A percentile compares a stretch with the other conserved stretches of the same genome.
Conservation (phyloP, 495 filamentous ascomycete genomes). For the Lindgomyces ingoldianus region DNA sequence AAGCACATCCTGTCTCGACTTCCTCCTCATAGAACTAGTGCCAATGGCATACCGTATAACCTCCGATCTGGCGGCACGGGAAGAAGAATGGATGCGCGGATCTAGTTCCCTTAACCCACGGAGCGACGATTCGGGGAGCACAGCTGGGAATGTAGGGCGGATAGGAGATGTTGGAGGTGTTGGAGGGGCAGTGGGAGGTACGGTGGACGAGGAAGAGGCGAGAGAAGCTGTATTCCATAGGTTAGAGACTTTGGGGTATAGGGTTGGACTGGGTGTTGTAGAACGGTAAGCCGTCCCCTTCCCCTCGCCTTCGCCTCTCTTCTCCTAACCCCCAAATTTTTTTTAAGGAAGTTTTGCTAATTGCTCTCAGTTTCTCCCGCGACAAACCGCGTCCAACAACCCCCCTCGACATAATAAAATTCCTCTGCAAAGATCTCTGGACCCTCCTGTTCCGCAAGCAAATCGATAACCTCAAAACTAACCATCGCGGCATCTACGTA, state of each 20-base stretch:
- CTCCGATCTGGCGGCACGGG: constrained; percentile 51
- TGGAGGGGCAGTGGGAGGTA: constrained; percentile 21
- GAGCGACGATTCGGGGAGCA: constrained; percentile 3
- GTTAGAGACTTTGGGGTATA: constrained; percentile 83
- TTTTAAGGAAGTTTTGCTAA: too few species aligned
- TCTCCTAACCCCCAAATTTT: background rate
- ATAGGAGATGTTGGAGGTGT: constrained; percentile 17
- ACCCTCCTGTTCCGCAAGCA: constrained; percentile 91
- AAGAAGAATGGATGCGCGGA: constrained; percentile 38
- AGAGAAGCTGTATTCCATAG: constrained; percentile 80
- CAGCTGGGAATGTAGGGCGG: constrained; percentile 26
- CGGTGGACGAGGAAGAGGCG: constrained; percentile 73
- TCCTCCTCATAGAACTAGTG: constrained; percentile 94
- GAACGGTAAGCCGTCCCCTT: constrained; percentile 66
- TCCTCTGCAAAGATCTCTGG: constrained; percentile 98
- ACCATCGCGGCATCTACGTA: constrained; percentile 95
- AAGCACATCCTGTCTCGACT: constrained; percentile 79
- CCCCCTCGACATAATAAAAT: constrained; percentile 70
- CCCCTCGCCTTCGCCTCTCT: background rate
- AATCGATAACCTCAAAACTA: constrained; percentile 97
- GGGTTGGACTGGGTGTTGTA: constrained; percentile 88
- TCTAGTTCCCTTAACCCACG: background rate
- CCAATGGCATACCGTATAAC: constrained; percentile 86
- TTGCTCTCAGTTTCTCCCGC: constrained; percentile 76
- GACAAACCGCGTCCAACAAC: constrained; percentile 68